Base-by-base conservation (phyloP, 192 early-diverging fungal species). In the Podila minutissima region DNA sequence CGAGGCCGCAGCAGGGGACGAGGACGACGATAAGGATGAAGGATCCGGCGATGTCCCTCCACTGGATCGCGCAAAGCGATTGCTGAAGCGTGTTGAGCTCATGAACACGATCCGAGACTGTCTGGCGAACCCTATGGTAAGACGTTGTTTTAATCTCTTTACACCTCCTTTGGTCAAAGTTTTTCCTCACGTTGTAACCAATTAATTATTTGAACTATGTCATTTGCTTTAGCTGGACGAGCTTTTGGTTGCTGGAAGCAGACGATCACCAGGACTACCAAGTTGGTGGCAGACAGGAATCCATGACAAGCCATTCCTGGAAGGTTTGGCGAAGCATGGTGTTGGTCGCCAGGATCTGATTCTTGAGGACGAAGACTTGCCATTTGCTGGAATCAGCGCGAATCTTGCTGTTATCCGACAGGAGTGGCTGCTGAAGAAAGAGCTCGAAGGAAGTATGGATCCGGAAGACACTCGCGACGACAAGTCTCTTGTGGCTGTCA, bases 271-370 rank as follows among this genome's bases (percentile, higher is more conserved):
- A 46, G 86, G 86, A 31, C 58, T 90, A 28, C 89, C 89, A 19
- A 92, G 88, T 41, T 95, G 94, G 94, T 95, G 94, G 94, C 83
- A 79, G 29, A 83, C 89, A 28, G 85, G 89, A 15, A 83, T 87
- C 17, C 89, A 93, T 64, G 94, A 95, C 66, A 75, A 77, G 28
- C 87, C 85, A 17, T 91, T 94, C 62, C 74, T 95, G 57, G 74
- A 85, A 64, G 94, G 90, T n/a, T 85, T 95, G 58, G 88, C 89
- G 31, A 89, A 89, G 67, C 93, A 91, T 82, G 94, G 94, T n/a
- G 74, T 91, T 31, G 86, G 85, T 41, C 87, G 92, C 31, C 84
- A 79, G 51, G 94, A 95, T 71, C 68, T 93, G 19, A 88, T 94
- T 62, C 81, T 92, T 8, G 86, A 88, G 50, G 93, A 90, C 55